Evolutionary conservation across 1,139 yeast genomes (phyloP).

Genomic region (Eremothecium cymbalariae): DNA sequence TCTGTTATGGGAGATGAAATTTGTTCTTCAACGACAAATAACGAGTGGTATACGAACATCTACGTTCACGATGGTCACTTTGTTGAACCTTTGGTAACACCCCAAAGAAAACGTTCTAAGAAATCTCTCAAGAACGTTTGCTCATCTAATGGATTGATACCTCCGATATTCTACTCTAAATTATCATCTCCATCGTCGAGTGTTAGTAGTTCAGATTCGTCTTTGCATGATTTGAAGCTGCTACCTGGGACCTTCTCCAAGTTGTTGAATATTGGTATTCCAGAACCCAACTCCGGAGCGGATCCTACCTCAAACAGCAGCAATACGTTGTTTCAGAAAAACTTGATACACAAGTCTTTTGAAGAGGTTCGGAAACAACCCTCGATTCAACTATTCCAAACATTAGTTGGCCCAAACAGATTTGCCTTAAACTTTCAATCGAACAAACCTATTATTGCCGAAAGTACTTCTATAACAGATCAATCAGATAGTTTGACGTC

Average conservation of each 20-base stretch:
- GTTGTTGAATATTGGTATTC: slow-evolving; percentile 7
- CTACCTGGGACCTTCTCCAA: slow-evolving; percentile 18
- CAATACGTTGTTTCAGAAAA: slow-evolving; percentile 20
- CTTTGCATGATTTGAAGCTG: slow-evolving; percentile 21
- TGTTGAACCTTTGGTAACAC: slow-evolving; percentile 12
- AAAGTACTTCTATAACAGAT: slow-evolving; percentile 15
- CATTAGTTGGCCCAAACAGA: slow-evolving; percentile 18
- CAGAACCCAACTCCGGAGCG: not conserved
- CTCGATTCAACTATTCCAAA: slow-evolving; percentile 16
- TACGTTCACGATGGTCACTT: slow-evolving; percentile 32
- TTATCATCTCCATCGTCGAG: slow-evolving; percentile 30
- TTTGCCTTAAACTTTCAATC: slow-evolving; percentile 21
- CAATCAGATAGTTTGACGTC: slow-evolving; percentile 28
- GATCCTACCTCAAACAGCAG: slow-evolving; percentile 4
- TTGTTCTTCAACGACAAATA: slow-evolving; percentile 13
- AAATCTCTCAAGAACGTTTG: slow-evolving; percentile 11
- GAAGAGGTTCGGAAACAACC: slow-evolving; percentile 23
- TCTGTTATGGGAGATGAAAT: slow-evolving; percentile 13
- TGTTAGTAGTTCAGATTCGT: slow-evolving; percentile 27
- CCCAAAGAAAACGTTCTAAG: slow-evolving; percentile 9
- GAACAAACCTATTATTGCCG: slow-evolving; percentile 14
- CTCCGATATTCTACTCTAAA: slow-evolving; percentile 31
- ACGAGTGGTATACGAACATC: slow-evolving; percentile 26
- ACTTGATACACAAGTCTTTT: slow-evolving; percentile 26
- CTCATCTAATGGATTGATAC: slow-evolving; percentile 25